Percentiles rank a stretch among this genome's conserved stretches.
Evolutionary conservation across 2,329 filamentous ascomycete genomes (phyloP).

Genomic region (Ceratocystis diversiconidia): DNA sequence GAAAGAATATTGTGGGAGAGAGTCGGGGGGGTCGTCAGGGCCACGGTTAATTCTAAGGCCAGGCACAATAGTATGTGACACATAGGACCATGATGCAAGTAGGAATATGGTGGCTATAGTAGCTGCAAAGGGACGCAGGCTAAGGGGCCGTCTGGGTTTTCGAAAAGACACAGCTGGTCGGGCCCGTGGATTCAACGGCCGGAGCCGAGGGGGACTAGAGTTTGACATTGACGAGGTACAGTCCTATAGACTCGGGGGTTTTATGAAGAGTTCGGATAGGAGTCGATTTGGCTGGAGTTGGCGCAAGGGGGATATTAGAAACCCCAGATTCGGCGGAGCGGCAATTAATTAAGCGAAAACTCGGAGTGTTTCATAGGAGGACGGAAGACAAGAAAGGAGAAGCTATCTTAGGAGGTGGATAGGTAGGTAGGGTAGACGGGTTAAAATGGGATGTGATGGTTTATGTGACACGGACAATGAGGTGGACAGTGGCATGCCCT

Average conservation of each 20-base stretch:
- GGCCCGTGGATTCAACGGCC: neutral
- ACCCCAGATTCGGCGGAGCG: neutral
- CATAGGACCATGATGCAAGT: constrained; percentile 9
- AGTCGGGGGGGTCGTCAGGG: neutral
- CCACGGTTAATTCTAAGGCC: neutral
- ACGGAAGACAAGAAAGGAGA: neutral
- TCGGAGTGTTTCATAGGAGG: neutral
- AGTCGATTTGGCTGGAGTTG: neutral
- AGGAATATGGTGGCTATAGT: constrained; percentile 10
- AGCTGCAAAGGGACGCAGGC: constrained; percentile 11
- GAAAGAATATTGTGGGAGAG: neutral
- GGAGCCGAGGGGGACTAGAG: neutral
- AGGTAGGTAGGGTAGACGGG: neutral
- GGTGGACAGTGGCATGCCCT: neutral
- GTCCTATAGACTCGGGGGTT: neutral
- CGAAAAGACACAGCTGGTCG: neutral
- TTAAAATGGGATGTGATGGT: too few relatives aligned
- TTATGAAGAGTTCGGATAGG: neutral
- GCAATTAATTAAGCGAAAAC: neutral
- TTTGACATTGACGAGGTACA: neutral
- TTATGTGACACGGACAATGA: too few relatives aligned
- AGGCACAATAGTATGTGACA: neutral
- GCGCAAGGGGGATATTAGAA: neutral
- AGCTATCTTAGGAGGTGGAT: neutral
- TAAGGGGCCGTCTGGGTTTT: neutral